phyloP scores from a whole-genome alignment of 176 grass and related monocot genomes.

The Themeda triandra region DNA sequence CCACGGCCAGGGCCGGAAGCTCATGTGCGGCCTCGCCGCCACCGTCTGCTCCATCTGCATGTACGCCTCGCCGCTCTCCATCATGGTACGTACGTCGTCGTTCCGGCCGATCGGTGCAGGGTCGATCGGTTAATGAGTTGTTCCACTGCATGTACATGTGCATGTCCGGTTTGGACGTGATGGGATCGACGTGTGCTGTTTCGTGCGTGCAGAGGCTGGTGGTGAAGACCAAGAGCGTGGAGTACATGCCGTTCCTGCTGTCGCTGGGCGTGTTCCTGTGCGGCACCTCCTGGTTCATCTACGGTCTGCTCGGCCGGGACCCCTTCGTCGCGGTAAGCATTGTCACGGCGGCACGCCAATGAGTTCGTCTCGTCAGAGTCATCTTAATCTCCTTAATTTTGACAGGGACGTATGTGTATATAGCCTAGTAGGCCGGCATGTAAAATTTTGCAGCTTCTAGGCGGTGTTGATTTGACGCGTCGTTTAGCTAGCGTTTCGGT shows the following conservation, averaged over 20 bases:
- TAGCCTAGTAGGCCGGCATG: too few species aligned
- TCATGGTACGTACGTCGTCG: constrained; percentile 95
- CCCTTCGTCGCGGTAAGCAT: constrained; percentile 68
- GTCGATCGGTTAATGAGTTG: too few species aligned
- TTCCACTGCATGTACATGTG: too few species aligned
- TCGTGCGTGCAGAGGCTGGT: constrained; percentile 58
- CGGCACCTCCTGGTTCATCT: constrained; percentile 97
- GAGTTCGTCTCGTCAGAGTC: background rate
- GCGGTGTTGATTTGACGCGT: too few species aligned
- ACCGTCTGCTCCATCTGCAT: constrained; percentile 93
- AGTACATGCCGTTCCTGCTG: constrained; percentile 95
- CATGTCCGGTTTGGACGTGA: too few species aligned
- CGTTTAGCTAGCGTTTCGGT: background rate
- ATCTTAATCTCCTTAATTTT: background rate
- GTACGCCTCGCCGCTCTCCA: constrained; percentile 91
- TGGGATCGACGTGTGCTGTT: too few species aligned
- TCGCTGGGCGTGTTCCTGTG: constrained; percentile 92
- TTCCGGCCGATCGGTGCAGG: too few species aligned
- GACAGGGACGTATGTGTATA: background rate
- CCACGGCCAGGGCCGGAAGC: constrained; percentile 47
- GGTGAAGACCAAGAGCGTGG: constrained; percentile 96
- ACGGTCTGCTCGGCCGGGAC: constrained; percentile 77
- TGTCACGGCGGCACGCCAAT: background rate
- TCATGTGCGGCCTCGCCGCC: constrained; percentile 73
- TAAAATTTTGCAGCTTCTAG: too few species aligned